phyloP scores from a whole-genome alignment of 1,284 basidiomycete genomes.

The Rhodotorula sp. region DNA sequence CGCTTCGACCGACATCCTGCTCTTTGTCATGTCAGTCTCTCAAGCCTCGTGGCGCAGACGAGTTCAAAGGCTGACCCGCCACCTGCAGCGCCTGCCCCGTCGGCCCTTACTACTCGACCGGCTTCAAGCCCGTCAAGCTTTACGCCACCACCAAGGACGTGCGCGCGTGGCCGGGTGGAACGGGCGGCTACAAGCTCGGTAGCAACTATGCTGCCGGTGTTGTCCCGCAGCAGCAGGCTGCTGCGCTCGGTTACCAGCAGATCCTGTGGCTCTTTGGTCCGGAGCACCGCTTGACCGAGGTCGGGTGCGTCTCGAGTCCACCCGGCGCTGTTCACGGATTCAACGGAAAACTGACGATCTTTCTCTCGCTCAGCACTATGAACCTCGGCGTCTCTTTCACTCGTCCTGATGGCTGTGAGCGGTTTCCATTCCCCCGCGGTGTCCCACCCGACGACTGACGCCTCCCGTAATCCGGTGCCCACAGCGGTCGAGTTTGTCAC shows the following conservation, averaged over 20 bases:
- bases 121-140: conserved; percentile 93
- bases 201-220: conserved; percentile 70
- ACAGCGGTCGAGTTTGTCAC: conserved; percentile 74
- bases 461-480: too few relatives aligned
- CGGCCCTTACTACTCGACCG: conserved; percentile 91
- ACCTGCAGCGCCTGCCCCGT: conserved; percentile 81
- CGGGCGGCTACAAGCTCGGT: conserved; percentile 84
- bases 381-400: conserved; percentile 88
- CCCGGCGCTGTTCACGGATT: too few relatives aligned
- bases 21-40: conserved; percentile 74
- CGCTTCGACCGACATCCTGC: conserved; percentile 83
- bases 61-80: conserved; percentile 60
- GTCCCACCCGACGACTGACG: too few relatives aligned
- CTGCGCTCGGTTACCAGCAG: conserved; percentile 80
- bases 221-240: conserved; percentile 75
- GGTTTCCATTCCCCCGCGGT: too few relatives aligned
- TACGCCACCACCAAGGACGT: conserved; percentile 89
- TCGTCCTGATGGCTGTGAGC: conserved; percentile 60
- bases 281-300: conserved; percentile 77
- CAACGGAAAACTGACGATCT: too few relatives aligned
- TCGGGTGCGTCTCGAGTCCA: conserved; percentile 51
- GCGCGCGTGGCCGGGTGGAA: conserved; percentile 55
- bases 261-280: conserved; percentile 94
- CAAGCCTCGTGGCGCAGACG: conserved; percentile 59
- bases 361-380: conserved; percentile 66